Conservation (phyloP, 2,329 filamentous ascomycete species). For the Aureobasidium sp. region DNA sequence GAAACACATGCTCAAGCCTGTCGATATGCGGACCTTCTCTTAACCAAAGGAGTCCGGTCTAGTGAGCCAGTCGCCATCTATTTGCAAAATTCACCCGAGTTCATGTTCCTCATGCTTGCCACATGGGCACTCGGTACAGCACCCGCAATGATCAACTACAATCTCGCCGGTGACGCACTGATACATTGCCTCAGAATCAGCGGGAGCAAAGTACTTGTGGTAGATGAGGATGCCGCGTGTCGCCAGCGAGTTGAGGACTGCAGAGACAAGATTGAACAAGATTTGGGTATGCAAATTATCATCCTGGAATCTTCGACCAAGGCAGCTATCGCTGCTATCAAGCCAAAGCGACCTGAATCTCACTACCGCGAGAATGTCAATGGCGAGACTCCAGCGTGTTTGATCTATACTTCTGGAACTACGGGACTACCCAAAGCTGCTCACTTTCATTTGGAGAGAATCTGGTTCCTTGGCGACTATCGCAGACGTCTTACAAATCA, state of each 20-base stretch:
- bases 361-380: slow-evolving; percentile 47
- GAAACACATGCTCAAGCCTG: slow-evolving; percentile 50
- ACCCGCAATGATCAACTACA: slow-evolving; percentile 33
- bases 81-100: slow-evolving; percentile 31
- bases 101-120: slow-evolving; percentile 28
- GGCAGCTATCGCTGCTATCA: slow-evolving; percentile 42
- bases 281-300: slow-evolving; percentile 50
- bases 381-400: slow-evolving; percentile 49
- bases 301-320: slow-evolving; percentile 45
- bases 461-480: slow-evolving; percentile 33
- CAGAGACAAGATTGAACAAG: slow-evolving; percentile 41
- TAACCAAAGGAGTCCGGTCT: slow-evolving; percentile 31
- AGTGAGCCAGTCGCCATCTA: slow-evolving; percentile 31
- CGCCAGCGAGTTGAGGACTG: slow-evolving; percentile 51
- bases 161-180: slow-evolving; percentile 29
- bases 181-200: slow-evolving; percentile 33
- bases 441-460: slow-evolving; percentile 48
- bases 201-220: slow-evolving; percentile 37
- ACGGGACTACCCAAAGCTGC: slow-evolving; percentile 70
- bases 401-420: slow-evolving; percentile 62
- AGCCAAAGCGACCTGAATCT: slow-evolving; percentile 48
- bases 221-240: slow-evolving; percentile 45
- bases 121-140: slow-evolving; percentile 26
- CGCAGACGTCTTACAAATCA: slow-evolving; percentile 29
- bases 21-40: slow-evolving; percentile 57